A percentile compares a stretch with the other conserved stretches of the same genome.
Conservation (phyloP, 805 yeast species). For the Pichia manshurica region DNA sequence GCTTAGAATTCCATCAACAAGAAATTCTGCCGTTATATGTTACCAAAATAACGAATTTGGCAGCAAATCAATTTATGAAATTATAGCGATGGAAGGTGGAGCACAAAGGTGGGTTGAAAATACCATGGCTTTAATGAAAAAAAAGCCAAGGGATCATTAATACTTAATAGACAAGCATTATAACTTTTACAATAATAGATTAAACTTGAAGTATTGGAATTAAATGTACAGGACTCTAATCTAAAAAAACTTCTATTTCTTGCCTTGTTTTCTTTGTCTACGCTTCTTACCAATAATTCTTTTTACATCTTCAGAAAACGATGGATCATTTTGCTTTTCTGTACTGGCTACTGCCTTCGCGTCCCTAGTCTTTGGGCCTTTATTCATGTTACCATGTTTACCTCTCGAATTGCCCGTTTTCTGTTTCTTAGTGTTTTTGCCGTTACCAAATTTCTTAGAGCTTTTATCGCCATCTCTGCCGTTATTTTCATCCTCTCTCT, state of each 20-base stretch:
- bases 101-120: slow-evolving; percentile 88
- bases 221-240: not conserved
- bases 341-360: slow-evolving; percentile 7
- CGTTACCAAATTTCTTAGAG: slow-evolving; percentile 23
- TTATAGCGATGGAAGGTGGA: slow-evolving; percentile 75
- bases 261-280: slow-evolving; percentile 46
- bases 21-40: slow-evolving; percentile 88
- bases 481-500: slow-evolving; percentile 15
- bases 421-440: slow-evolving; percentile 19
- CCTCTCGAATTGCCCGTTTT: slow-evolving; percentile 10
- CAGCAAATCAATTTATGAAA: slow-evolving; percentile 44
- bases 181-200: no score
- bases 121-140: slow-evolving; percentile 63
- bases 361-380: slow-evolving; percentile 13
- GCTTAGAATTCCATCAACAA: slow-evolving; percentile 88
- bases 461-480: not conserved
- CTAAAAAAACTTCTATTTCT: slow-evolving; percentile 2
- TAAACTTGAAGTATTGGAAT: no score
- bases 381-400: slow-evolving; percentile 16
- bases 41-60: slow-evolving; percentile 30
- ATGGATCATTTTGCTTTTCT: slow-evolving; percentile 19
- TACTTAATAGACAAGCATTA: no score
- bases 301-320: slow-evolving; percentile 49
- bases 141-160: slow-evolving; percentile 64
- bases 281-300: slow-evolving; percentile 65